Conservation (phyloP, 169 alveolate genomes). For the Blepharisma undulans region DNA sequence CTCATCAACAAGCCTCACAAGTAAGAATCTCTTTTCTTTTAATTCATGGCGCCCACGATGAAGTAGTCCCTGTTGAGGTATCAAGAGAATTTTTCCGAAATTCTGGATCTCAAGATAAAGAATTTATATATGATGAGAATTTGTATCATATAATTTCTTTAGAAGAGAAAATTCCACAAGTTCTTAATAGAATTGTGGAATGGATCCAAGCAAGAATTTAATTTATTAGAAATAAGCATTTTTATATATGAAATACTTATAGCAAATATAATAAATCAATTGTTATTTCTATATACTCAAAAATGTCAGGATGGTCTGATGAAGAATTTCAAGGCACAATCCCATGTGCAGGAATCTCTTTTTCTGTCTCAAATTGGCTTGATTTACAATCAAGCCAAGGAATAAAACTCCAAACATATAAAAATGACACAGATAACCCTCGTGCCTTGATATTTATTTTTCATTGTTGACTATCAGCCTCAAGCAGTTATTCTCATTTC, state of each 20-base stretch:
- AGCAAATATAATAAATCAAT: too few species aligned
- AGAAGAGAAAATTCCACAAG: neutral
- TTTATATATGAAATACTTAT: too few species aligned
- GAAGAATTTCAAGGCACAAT: neutral
- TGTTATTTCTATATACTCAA: too few species aligned
- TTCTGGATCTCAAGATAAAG: neutral
- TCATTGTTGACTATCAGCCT: constrained; percentile 58
- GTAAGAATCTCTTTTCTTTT: neutral
- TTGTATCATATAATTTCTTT: neutral
- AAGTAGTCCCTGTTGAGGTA: neutral
- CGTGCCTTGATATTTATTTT: constrained; percentile 38
- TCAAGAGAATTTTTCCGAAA: neutral
- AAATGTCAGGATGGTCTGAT: neutral
- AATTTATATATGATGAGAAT: neutral
- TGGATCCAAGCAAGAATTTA: neutral
- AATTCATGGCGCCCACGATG: neutral
- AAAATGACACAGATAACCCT: constrained; percentile 22
- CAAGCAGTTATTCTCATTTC: constrained; percentile 41
- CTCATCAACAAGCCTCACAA: too few species aligned
- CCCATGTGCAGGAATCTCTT: neutral
- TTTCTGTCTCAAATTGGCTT: neutral
- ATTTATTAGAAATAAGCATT: neutral
- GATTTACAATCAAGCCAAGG: neutral
- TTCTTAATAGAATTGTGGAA: neutral
- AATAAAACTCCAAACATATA: neutral